Conservation (phyloP, 2,329 filamentous ascomycete genomes). For the Diaporthe helianthi region DNA sequence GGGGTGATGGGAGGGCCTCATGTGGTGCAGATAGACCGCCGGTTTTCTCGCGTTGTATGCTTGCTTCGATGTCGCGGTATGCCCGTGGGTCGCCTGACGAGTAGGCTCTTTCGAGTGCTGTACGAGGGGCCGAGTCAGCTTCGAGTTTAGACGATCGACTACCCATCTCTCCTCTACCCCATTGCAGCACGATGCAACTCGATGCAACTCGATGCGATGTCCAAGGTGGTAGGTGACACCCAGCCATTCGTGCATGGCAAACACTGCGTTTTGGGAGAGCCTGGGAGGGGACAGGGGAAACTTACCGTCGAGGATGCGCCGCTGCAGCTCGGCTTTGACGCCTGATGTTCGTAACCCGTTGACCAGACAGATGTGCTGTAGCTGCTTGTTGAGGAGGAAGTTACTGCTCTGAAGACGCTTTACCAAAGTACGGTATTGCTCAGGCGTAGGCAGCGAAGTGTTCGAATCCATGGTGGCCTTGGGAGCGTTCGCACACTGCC, state of each 20-base stretch:
- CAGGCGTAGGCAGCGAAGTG: conserved; percentile 39
- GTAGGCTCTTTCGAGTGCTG: conserved; percentile 31
- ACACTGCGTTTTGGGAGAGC: not conserved
- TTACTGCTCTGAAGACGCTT: conserved; percentile 46
- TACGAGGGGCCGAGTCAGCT: conserved; percentile 27
- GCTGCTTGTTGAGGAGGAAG: conserved; percentile 64
- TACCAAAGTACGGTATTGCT: conserved; percentile 55
- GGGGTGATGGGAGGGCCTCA: conserved; percentile 6
- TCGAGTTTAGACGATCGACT: not conserved
- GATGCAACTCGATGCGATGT: too few relatives aligned
- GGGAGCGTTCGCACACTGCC: conserved; percentile 12
- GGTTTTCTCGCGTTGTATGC: conserved; percentile 31
- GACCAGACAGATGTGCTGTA: conserved; percentile 77
- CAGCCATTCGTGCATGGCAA: not conserved
- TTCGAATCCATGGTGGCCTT: conserved; percentile 35
- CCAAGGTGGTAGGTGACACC: not conserved
- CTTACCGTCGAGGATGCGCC: conserved; percentile 80
- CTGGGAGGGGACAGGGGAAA: conserved; percentile 39
- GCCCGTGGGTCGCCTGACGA: conserved; percentile 12
- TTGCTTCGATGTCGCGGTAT: conserved; percentile 29
- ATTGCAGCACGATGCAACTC: not conserved
- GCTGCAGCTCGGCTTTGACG: conserved; percentile 83
- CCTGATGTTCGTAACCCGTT: conserved; percentile 81
- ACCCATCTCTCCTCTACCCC: not conserved
- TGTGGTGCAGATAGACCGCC: conserved; percentile 17